Conservation (phyloP, 352 stramenopile genomes). For the Pythium vanterpoolii region DNA sequence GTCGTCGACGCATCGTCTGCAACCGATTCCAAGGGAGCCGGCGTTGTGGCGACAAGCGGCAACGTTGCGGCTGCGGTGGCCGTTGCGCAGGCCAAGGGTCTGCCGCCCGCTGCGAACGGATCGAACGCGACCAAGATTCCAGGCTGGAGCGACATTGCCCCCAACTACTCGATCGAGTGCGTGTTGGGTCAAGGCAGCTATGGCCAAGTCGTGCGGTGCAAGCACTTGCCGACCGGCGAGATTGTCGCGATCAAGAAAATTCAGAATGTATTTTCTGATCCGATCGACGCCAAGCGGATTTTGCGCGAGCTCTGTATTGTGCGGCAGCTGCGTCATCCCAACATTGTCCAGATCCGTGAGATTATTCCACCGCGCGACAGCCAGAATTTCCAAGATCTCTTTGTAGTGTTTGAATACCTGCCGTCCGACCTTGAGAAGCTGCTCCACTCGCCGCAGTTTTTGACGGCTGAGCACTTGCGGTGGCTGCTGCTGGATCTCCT, state of each 20-base stretch:
- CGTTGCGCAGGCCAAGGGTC: background rate
- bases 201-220: conserved; percentile 83
- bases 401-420: conserved; percentile 86
- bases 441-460: conserved; percentile 80
- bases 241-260: conserved; percentile 90
- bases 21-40: conserved; percentile 8
- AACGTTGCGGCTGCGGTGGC: background rate
- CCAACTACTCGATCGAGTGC: conserved; percentile 83
- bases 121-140: conserved; percentile 76
- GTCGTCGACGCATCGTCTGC: conserved; percentile 8
- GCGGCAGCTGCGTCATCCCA: conserved; percentile 78
- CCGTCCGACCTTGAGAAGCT: conserved; percentile 84
- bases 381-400: conserved; percentile 73
- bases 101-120: conserved; percentile 10
- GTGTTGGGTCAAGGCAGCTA: conserved; percentile 84
- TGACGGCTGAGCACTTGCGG: conserved; percentile 79
- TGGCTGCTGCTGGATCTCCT: conserved; percentile 84
- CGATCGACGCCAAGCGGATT: conserved; percentile 86
- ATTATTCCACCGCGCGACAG: conserved; percentile 81
- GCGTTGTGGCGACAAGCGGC: conserved; percentile 5
- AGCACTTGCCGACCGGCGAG: conserved; percentile 83
- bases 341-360: conserved; percentile 86
- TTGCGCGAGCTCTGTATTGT: conserved; percentile 82
- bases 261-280: conserved; percentile 86
- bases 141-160: conserved; percentile 78